Percentiles rank a stretch among this genome's conserved stretches.
Evolutionary conservation across 2,329 filamentous ascomycete genomes (phyloP).

Genomic region (Hymenoscyphus scutula): DNA sequence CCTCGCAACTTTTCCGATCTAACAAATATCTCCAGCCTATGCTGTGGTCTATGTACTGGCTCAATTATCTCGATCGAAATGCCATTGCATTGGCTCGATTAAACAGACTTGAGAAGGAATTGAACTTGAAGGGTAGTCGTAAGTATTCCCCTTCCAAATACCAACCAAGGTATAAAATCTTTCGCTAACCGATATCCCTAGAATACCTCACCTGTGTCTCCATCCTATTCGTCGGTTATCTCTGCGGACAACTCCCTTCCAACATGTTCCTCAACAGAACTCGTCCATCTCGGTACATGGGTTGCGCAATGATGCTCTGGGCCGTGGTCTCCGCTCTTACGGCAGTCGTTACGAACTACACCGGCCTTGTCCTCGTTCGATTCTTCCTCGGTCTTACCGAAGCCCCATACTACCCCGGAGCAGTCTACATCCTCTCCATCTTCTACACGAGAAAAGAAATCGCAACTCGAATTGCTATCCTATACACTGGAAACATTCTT

Average conservation of each 20-base stretch:
- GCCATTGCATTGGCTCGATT: slow-evolving; percentile 25
- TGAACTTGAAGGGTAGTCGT: slow-evolving; percentile 40
- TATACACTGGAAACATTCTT: slow-evolving; percentile 40
- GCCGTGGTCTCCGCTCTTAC: slow-evolving; percentile 44
- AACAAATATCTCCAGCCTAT: slow-evolving; percentile 33
- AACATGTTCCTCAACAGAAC: slow-evolving; percentile 40
- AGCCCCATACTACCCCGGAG: slow-evolving; percentile 41
- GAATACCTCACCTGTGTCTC: slow-evolving; percentile 9
- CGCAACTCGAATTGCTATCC: slow-evolving; percentile 36
- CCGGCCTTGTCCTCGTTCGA: slow-evolving; percentile 33
- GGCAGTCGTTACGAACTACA: slow-evolving; percentile 38
- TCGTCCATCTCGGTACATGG: slow-evolving; percentile 32
- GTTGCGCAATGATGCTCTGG: slow-evolving; percentile 40
- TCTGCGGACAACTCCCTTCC: slow-evolving; percentile 39
- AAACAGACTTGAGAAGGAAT: slow-evolving; percentile 23
- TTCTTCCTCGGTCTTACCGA: slow-evolving; percentile 54
- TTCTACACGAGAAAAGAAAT: slow-evolving; percentile 47
- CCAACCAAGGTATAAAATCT: not conserved
- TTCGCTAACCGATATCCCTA: not conserved
- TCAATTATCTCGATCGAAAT: slow-evolving; percentile 39
- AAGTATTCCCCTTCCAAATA: slow-evolving; percentile 34
- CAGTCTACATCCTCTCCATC: slow-evolving; percentile 44
- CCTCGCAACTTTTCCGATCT: not conserved
- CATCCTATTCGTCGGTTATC: slow-evolving; percentile 31
- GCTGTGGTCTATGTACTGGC: slow-evolving; percentile 43